Evolutionary conservation across 495 filamentous ascomycete species (phyloP).

Genomic region (Xylaria grammica): DNA sequence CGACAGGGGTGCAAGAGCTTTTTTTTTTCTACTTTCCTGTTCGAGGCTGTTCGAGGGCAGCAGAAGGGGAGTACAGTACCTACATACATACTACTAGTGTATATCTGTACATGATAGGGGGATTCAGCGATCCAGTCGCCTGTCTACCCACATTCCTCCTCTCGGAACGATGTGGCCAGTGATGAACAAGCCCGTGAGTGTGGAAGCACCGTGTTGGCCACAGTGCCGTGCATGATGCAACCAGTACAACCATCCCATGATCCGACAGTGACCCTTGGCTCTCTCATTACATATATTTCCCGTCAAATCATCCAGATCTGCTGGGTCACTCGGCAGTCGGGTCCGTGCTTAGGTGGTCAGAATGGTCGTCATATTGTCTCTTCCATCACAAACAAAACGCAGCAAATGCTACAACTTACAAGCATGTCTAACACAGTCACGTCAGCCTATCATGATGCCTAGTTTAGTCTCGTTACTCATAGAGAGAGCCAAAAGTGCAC

Average conservation of each 20-base stretch:
- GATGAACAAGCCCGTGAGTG: constrained; percentile 11
- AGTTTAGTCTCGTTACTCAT: not conserved
- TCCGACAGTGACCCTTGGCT: constrained; percentile 1
- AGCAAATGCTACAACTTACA: not conserved
- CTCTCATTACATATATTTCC: constrained; percentile 17
- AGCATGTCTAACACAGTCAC: not conserved
- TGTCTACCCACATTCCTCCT: constrained; percentile 1
- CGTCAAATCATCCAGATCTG: constrained; percentile 19
- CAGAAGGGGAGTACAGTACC: too few species aligned
- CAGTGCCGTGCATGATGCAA: constrained; percentile 6
- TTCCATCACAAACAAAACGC: not conserved
- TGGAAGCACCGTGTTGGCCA: constrained; percentile 15
- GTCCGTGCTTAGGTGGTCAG: constrained; percentile 2
- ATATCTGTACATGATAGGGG: constrained; percentile 14
- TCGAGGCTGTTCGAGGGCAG: constrained; percentile 20
- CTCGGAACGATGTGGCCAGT: constrained; percentile 15
- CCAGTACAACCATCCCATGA: constrained; percentile 2
- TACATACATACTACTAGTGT: not conserved
- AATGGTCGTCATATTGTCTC: constrained; percentile 1
- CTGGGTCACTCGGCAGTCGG: constrained; percentile 6
- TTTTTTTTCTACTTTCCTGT: constrained; percentile 19
- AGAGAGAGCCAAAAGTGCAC: not conserved
- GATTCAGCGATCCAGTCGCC: constrained; percentile 10
- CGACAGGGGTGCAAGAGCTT: constrained; percentile 3
- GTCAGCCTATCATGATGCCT: not conserved